Conservation (phyloP, 257 asterid genomes). For the Cynanchum wilfordii region DNA sequence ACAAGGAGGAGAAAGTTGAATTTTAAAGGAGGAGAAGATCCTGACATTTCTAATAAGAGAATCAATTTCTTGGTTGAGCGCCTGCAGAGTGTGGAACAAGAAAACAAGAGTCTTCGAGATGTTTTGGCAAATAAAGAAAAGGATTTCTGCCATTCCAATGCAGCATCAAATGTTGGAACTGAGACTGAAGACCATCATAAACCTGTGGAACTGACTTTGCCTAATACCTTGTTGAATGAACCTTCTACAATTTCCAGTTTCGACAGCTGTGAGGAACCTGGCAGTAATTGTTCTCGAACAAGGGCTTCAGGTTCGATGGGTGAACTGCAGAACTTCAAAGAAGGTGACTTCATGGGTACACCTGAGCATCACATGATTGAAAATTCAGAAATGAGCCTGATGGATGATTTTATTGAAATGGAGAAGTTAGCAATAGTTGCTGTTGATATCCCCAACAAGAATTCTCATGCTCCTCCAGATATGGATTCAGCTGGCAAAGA, state of each 20-base stretch:
- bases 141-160: conserved; percentile 23
- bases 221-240: conserved; percentile 23
- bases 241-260: conserved; percentile 23
- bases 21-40: conserved; percentile 24
- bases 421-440: conserved; percentile 88
- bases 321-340: conserved; percentile 19
- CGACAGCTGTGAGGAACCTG: conserved; percentile 21
- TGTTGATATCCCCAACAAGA: conserved; percentile 32
- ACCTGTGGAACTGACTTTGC: conserved; percentile 3
- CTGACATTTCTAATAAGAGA: conserved; percentile 34
- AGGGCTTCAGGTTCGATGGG: conserved; percentile 29
- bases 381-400: conserved; percentile 71
- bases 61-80: conserved; percentile 45
- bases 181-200: conserved; percentile 11
- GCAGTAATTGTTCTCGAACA: conserved; percentile 29
- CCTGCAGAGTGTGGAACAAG: conserved; percentile 55
- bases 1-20: conserved; percentile 31
- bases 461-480: conserved; percentile 28
- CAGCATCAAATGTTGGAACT: conserved; percentile 3
- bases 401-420: conserved; percentile 97
- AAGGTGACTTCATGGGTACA: conserved; percentile 17
- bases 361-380: conserved; percentile 41
- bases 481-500: conserved; percentile 30
- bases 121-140: conserved; percentile 45
- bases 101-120: conserved; percentile 50